Evolutionary conservation across 805 yeast species (phyloP), one percentile per base, ranked within the genome.

Genomic region (Lachancea cidri): DNA sequence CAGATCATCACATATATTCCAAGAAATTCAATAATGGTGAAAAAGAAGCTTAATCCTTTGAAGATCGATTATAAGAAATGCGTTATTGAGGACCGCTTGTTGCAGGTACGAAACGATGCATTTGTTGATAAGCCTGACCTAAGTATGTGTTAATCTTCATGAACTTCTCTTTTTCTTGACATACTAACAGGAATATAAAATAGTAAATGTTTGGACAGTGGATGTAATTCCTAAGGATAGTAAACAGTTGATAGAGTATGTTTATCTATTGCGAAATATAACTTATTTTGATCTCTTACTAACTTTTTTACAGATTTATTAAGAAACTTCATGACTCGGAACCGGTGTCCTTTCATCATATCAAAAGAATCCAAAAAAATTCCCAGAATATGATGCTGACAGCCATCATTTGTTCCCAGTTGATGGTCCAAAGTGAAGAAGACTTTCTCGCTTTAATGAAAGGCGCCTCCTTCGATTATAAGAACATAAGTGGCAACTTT

Each of bases 281-380:
- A n/a, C n/a, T n/a, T n/a, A n/a, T n/a, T n/a, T n/a, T n/a, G n/a
- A n/a, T n/a, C n/a, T n/a, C n/a, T 16, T 22, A 27, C 31, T 25
- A 22, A 22, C 16, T 14, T 16, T n/a, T 6, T 15, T 14, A 20
- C 17, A 52, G 52, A 17, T 44, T 62, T 15, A 52, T 66, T 13
- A 54, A 62, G 29, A 50, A 49, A 13, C 42, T 54, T 14, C 60
- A 57, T 36, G 47, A 43, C 4, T 13, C 46, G 9, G 66, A 61
- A 33, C 64, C 64, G 2, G 34, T 60, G 6, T 38, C 60, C 5
- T 49, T 57, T 19, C 43, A 45, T n/a, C 66, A 61, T 53, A 55
- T 83, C 17, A 84, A 84, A 53, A 60, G 87, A 41, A 68, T 83
- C 20, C 64, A 62, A 38, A 77, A 77, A 43, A 44, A 49, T 2